A percentile compares a stretch with the other conserved stretches of the same genome.
phyloP scores from a whole-genome alignment of 441 rosid genomes.

The Theobroma grandiflorum region DNA sequence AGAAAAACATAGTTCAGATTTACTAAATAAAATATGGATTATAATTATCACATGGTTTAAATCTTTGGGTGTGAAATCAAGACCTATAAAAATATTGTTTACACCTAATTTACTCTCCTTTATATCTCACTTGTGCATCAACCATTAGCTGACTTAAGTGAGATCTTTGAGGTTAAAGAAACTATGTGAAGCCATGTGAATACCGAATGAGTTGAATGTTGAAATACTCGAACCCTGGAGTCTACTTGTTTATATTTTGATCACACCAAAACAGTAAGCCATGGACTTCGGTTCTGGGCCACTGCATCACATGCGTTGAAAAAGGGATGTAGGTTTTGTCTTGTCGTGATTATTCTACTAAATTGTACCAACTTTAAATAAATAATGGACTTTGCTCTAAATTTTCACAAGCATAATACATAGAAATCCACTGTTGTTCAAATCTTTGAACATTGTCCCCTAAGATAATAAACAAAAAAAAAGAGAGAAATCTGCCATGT shows the following conservation, averaged over 20 bases:
- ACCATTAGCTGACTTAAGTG: background rate
- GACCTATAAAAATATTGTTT: too few relatives aligned
- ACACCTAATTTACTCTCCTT: too few relatives aligned
- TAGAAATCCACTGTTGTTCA: background rate
- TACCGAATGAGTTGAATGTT: background rate
- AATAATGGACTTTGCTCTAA: background rate
- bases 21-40: background rate
- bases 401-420: background rate
- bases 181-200: background rate
- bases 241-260: background rate
- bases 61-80: background rate
- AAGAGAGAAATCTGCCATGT: background rate
- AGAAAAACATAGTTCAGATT: background rate
- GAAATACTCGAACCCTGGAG: background rate
- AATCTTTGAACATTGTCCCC: background rate
- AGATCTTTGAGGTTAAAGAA: background rate
- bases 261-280: background rate
- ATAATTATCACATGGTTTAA: background rate
- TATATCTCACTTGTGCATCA: background rate
- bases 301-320: conserved; percentile 7
- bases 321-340: background rate
- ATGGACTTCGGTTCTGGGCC: background rate
- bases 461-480: background rate
- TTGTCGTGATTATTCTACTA: background rate
- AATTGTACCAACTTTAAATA: background rate